Percentiles rank a stretch among this genome's conserved stretches.
Evolutionary conservation across 202 grass and related monocot species (phyloP).

Genomic region (Elaeis oleifera): DNA sequence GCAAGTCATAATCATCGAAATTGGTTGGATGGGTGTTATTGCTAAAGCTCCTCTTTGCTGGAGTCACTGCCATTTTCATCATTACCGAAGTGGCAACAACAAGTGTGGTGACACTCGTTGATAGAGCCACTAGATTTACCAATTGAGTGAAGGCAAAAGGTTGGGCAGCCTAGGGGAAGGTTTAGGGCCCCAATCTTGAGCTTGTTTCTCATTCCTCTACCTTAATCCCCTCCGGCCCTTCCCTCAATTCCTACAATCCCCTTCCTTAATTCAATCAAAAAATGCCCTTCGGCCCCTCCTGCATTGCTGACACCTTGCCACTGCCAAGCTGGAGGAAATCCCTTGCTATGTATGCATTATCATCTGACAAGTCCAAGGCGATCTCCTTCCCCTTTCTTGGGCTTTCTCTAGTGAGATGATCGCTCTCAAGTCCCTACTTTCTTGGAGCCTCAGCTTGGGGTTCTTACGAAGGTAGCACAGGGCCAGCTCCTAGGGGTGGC

Average conservation of each 20-base stretch:
- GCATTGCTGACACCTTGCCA: slow-evolving; percentile 54
- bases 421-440: slow-evolving; percentile 5
- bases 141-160: slow-evolving; percentile 76
- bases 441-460: slow-evolving; percentile 13
- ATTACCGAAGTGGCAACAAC: slow-evolving; percentile 3
- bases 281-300: neutral
- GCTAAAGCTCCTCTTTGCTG: slow-evolving; percentile 21
- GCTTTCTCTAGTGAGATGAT: slow-evolving; percentile 16
- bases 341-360: slow-evolving; percentile 41
- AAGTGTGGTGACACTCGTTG: neutral
- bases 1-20: slow-evolving; percentile 18
- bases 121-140: slow-evolving; percentile 18
- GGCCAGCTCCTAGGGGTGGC: slow-evolving; percentile 59
- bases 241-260: too few species aligned
- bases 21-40: slow-evolving; percentile 4
- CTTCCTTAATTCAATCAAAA: too few species aligned
- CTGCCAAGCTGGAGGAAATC: slow-evolving; percentile 79
- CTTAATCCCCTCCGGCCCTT: slow-evolving; percentile 6
- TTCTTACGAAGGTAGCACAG: slow-evolving; percentile 96
- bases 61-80: slow-evolving; percentile 8
- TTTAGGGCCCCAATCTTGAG: slow-evolving; percentile 16
- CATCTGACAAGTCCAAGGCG: slow-evolving; percentile 19
- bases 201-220: slow-evolving; percentile 58
- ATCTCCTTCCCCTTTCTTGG: slow-evolving; percentile 22
- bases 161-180: slow-evolving; percentile 65